These are phyloP conservation scores for Thalassiosira profunda DNA, from an alignment of 108 stramenopile genomes.

Conservation along the genomic window DNA sequence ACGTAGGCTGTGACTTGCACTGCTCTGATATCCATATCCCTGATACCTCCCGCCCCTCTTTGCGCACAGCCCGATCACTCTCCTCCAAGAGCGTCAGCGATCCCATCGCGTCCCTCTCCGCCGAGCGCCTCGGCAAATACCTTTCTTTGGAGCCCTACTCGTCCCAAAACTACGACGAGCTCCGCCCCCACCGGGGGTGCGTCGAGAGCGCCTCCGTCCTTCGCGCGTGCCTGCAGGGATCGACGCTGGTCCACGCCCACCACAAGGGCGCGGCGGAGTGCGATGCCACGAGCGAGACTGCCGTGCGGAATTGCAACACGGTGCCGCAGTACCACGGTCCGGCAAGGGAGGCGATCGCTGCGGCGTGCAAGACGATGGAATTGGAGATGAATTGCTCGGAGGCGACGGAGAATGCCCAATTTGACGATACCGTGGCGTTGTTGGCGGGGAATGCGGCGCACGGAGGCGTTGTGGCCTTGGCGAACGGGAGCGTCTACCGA, in stretches of 20 bases:
- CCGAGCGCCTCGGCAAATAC: constrained; percentile 24
- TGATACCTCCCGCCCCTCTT: too few relatives aligned
- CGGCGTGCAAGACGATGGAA: constrained; percentile 54
- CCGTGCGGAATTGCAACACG: neutral
- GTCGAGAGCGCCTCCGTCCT: constrained; percentile 51
- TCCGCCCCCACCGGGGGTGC: constrained; percentile 61
- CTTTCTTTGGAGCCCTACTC: constrained; percentile 35
- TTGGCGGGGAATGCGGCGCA: constrained; percentile 30
- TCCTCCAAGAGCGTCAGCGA: constrained; percentile 35
- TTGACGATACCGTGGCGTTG: constrained; percentile 47
- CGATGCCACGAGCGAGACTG: neutral
- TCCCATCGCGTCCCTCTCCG: constrained; percentile 51
- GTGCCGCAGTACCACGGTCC: constrained; percentile 66
- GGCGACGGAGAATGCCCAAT: constrained; percentile 1
- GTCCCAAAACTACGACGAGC: constrained; percentile 45
- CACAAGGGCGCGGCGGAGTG: neutral
- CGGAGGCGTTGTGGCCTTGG: constrained; percentile 12
- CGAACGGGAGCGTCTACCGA: constrained; percentile 1
- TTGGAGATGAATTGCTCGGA: constrained; percentile 62
- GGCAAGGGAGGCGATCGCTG: constrained; percentile 32
- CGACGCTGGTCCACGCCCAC: constrained; percentile 13
- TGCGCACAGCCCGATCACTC: constrained; percentile 11
- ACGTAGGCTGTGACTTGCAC: neutral
- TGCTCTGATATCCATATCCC: too few relatives aligned
- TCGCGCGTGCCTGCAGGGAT: constrained; percentile 49